Conservation (phyloP, 495 filamentous ascomycete genomes). For the Xylaria acuta region DNA sequence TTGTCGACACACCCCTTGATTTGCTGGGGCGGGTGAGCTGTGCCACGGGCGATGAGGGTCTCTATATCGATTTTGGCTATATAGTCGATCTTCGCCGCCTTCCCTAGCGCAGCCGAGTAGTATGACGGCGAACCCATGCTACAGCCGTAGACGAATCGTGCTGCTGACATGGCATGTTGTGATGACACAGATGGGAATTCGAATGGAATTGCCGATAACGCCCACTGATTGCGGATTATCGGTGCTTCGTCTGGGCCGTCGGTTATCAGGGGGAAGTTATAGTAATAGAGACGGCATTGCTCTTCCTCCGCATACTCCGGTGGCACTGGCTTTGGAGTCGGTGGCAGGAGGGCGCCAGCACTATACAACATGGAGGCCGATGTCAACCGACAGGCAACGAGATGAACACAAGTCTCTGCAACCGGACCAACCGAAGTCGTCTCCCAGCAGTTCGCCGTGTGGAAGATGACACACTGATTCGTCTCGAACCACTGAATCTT, state of each 20-base stretch:
- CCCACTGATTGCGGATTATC: constrained; percentile 64
- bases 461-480: constrained; percentile 67
- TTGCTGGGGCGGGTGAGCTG: constrained; percentile 47
- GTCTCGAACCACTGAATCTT: constrained; percentile 69
- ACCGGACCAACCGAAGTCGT: constrained; percentile 25
- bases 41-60: constrained; percentile 54
- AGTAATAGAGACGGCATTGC: constrained; percentile 71
- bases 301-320: constrained; percentile 57
- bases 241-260: constrained; percentile 19
- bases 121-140: constrained; percentile 48
- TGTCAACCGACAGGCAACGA: constrained; percentile 68
- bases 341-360: constrained; percentile 61
- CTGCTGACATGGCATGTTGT: constrained; percentile 57
- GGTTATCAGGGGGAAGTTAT: constrained; percentile 54
- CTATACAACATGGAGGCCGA: constrained; percentile 64
- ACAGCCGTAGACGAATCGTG: constrained; percentile 65
- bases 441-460: constrained; percentile 73
- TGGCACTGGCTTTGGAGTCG: constrained; percentile 41
- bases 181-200: constrained; percentile 65
- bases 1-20: constrained; percentile 63
- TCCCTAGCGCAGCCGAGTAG: constrained; percentile 60
- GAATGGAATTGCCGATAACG: constrained; percentile 64
- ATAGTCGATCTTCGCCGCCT: constrained; percentile 65
- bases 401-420: constrained; percentile 53
- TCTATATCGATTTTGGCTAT: constrained; percentile 63